Base-by-base conservation (phyloP, 2,329 filamentous ascomycete genomes). In the Podosphaera fusca region DNA sequence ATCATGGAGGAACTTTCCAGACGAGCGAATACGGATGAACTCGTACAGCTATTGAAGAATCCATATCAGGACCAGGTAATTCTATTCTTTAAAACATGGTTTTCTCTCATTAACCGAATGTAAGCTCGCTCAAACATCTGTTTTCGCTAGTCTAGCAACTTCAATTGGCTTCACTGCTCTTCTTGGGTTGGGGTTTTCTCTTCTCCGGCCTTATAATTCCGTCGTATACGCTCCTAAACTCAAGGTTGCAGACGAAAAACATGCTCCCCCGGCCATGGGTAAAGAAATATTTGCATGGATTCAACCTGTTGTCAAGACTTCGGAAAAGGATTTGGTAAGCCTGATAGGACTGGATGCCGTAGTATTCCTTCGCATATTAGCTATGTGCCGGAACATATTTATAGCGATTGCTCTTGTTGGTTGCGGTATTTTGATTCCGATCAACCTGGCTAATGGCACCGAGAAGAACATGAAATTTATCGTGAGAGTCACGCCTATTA, bases 341-440 rank as follows among this genome's bases (percentile, higher is more conserved):
- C 81, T 84, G 64, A 82, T 95, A 45, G 92, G 92, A 55, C 74
- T 98, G 72, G 92, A 98, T 70, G 92, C 89, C 7, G 84, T 85
- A 7, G 72, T 98, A 53, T 96, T 98, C 68, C 73, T 98, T 62
- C 82, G 90, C 56, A 89, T 95, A 65, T 79, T 82, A 55, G 78
- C 82, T 62, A 96, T 98, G 92, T 86, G 86, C 66, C 82, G 92
- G 59, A 92, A 95, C 67, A 85, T 96, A 61, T 95, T 96, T 67
- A 67, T 85, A 34, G 71, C 79, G 6, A 71, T 95, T 57, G 77
- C 81, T 34, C 61, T 94, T 5, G 69, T 94, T 36, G 87, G 85
- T 21, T 83, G 86, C 62, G 75, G 74, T 56, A 79, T 96, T 59
- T 75, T 95, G 61, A 81, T 95, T 45, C 92, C 92, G 0, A 72